phyloP scores from a whole-genome alignment of 2,329 filamentous ascomycete genomes.

The Geoglossum cookeanum region DNA sequence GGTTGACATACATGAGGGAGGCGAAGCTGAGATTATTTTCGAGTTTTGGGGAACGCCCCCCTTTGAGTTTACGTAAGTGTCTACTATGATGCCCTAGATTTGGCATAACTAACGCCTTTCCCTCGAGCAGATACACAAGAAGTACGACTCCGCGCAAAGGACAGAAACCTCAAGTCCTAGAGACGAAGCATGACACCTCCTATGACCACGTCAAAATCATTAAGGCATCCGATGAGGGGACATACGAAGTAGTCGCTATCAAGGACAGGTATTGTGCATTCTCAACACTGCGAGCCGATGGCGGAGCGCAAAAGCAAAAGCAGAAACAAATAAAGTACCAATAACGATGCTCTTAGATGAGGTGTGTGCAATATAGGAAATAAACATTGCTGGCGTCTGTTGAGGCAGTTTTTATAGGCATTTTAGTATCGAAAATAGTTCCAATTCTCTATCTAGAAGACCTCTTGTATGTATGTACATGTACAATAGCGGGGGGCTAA shows the following conservation, averaged over 20 bases:
- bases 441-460: neutral
- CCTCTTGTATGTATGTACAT: slow-evolving; percentile 5
- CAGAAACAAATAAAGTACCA: slow-evolving; percentile 8
- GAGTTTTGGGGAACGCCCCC: slow-evolving; percentile 91
- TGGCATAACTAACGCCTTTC: slow-evolving; percentile 8
- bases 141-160: slow-evolving; percentile 69
- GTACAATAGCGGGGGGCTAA: neutral
- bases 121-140: slow-evolving; percentile 26
- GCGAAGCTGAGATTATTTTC: slow-evolving; percentile 81
- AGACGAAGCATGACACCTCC: slow-evolving; percentile 76
- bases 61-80: slow-evolving; percentile 69
- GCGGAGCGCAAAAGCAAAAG: slow-evolving; percentile 15
- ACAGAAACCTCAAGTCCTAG: slow-evolving; percentile 61
- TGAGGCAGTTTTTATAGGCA: neutral
- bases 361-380: neutral
- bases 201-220: slow-evolving; percentile 67
- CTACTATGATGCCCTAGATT: neutral
- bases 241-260: slow-evolving; percentile 92
- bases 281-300: slow-evolving; percentile 40
- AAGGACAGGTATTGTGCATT: slow-evolving; percentile 88
- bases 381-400: neutral
- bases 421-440: neutral
- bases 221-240: slow-evolving; percentile 78
- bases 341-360: neutral
- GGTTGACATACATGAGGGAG: slow-evolving; percentile 92